These are phyloP conservation scores for Gleditsia sinensis DNA, from an alignment of 306 rosid genomes.

Conservation along the genomic window DNA sequence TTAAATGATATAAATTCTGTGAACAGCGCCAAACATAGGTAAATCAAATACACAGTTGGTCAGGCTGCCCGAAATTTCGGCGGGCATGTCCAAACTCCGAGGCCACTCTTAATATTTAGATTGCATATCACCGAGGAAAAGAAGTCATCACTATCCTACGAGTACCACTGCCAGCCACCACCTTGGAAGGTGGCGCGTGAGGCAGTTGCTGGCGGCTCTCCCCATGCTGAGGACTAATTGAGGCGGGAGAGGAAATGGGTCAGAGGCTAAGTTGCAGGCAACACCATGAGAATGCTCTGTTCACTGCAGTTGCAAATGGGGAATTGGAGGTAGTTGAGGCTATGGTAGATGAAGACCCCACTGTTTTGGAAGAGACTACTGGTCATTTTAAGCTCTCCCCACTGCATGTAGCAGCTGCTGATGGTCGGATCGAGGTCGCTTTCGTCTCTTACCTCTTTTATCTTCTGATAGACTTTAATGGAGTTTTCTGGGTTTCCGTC, in stretches of 20 bases:
- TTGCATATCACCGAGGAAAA: background rate
- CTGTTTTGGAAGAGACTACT: conserved; percentile 46
- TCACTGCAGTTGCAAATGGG: conserved; percentile 66
- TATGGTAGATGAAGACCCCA: conserved; percentile 49
- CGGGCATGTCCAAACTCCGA: conserved; percentile 66
- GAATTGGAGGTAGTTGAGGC: conserved; percentile 57
- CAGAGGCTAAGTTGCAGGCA: conserved; percentile 71
- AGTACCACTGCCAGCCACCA: conserved; percentile 19
- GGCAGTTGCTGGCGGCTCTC: conserved; percentile 6
- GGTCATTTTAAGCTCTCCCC: conserved; percentile 56
- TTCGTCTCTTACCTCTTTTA: background rate
- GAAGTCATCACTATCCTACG: background rate
- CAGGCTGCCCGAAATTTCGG: conserved; percentile 61
- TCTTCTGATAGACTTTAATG: background rate
- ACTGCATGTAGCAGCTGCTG: conserved; percentile 76
- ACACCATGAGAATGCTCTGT: conserved; percentile 45
- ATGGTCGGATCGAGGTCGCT: conserved; percentile 82
- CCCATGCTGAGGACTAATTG: conserved; percentile 16
- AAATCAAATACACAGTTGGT: conserved; percentile 28
- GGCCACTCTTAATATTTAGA: conserved; percentile 25
- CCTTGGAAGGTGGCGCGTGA: conserved; percentile 58
- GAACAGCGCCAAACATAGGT: no score
- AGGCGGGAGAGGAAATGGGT: conserved; percentile 66
- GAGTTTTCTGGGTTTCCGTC: conserved; percentile 14
- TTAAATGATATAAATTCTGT: no score